Percentiles rank a stretch among this genome's conserved stretches.
Evolutionary conservation across 2,329 filamentous ascomycete genomes (phyloP).

Genomic region (Scopulariopsis brevicaulis): DNA sequence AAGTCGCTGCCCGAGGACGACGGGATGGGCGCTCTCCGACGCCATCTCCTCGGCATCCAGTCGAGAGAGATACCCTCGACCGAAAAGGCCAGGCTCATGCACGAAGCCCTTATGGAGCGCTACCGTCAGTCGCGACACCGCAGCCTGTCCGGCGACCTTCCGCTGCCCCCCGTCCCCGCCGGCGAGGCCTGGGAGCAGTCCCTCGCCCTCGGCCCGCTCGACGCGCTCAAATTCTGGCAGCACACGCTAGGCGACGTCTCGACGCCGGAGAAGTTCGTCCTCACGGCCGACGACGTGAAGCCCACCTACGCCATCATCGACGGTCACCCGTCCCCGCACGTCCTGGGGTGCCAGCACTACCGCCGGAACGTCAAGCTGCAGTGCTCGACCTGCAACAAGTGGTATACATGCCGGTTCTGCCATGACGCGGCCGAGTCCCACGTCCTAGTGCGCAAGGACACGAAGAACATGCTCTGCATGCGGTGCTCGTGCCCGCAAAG

Average conservation of each 20-base stretch:
- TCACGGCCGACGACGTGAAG: slow-evolving; percentile 49
- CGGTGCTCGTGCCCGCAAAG: slow-evolving; percentile 76
- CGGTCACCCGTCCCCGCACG: slow-evolving; percentile 19
- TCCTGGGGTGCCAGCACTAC: slow-evolving; percentile 83
- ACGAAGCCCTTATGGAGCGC: slow-evolving; percentile 57
- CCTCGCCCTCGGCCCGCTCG: slow-evolving; percentile 31
- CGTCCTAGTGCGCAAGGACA: slow-evolving; percentile 67
- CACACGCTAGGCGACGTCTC: slow-evolving; percentile 25
- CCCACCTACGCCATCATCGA: slow-evolving; percentile 52
- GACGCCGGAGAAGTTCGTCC: slow-evolving; percentile 29
- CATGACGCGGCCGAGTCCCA: slow-evolving; percentile 80
- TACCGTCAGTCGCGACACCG: slow-evolving; percentile 29
- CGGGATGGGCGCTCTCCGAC: slow-evolving; percentile 59
- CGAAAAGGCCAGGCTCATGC: slow-evolving; percentile 63
- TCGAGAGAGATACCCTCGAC: slow-evolving; percentile 40
- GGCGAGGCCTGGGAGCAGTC: slow-evolving; percentile 24
- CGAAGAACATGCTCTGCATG: slow-evolving; percentile 97
- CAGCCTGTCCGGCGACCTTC: slow-evolving; percentile 8
- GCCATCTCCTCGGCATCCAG: slow-evolving; percentile 59
- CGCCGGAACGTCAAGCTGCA: slow-evolving; percentile 93
- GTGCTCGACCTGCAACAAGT: slow-evolving; percentile 77
- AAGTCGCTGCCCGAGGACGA: slow-evolving; percentile 58
- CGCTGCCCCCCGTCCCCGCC: slow-evolving; percentile 9
- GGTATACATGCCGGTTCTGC: slow-evolving; percentile 93
- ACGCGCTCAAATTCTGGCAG: slow-evolving; percentile 49